Evolutionary conservation across 306 rosid species (phyloP), one percentile per base, ranked within the genome.

Genomic region (Boehmeria nivea): DNA sequence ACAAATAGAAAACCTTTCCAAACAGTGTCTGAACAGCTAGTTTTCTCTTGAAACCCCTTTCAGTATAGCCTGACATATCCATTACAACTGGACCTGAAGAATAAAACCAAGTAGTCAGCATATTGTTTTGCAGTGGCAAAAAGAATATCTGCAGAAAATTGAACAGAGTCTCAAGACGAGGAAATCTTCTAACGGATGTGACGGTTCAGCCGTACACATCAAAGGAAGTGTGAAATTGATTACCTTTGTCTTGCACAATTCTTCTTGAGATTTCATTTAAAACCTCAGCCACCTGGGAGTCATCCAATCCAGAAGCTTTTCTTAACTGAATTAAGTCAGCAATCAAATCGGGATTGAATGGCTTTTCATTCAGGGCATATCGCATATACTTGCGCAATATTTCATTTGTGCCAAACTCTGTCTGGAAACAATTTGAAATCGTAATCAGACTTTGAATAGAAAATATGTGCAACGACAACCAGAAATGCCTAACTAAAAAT

Each of bases 21-120:
- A 91, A 91, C 39, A 91, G 95, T 33, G 83, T 77, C 71, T 87
- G 93, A 54, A 87, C 89, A 20, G 96, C 98, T 58, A 91, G 76
- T 69, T 91, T 91, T 82, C 98, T 82, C 77, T 91, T 91, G 76
- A 91, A 91, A 72, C 96, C 98, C 78, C 53, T 85, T 76, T 91
- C 98, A 25, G 95, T 74, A 68, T 91, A 91, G 64, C 98, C 96
- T 14, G 96, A 67, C 59, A 69, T 57, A 33, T 87, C 74, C 98
- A 87, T 72, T 60, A 91, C 95, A 66, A 87, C 82, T 20, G 98
- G 98, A 38, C 98, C 95, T 91, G 85, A 59, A 75, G 70, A 61
- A 63, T 42, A 76, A 11, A 40, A 31, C 57, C 62, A 65, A 31
- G 52, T 34, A 43, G 52, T 65, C 39, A 59, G 42, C 15, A 43